Base-by-base conservation (phyloP, 257 asterid species). In the Nicotiana sylvestris region DNA sequence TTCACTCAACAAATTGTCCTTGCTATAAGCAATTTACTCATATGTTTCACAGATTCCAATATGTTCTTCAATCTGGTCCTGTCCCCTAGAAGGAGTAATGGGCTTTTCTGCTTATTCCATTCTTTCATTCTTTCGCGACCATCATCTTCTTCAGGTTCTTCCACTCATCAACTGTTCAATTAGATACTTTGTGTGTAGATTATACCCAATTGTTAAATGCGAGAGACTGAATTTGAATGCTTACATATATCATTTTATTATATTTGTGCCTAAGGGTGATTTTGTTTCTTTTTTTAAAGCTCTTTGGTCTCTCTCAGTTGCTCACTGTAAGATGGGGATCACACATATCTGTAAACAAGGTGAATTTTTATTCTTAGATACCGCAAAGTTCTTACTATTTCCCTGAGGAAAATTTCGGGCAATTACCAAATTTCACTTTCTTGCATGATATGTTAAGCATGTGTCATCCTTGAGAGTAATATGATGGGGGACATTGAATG, bases 51-150 rank as follows among this genome's bases (percentile, higher is more conserved):
- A 17, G 99, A 84, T 90, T 83, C 99, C 98, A 6, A 87, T 95
- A 25, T 95, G 99, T 37, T 5, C 43, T 37, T 37, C 43, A 5
- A 37, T 37, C 43, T 37, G 43, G 43, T 37, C 43, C 43, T 37
- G 43, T 37, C 43, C 43, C 43, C 0, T 37, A 37, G 43, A 5
- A 37, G 43, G 43, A 37, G 43, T 37, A 37, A 5, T 37, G 43
- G 43, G 43, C 8, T 37, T 37, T 37, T 37, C 43, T 37, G 43
- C 43, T 2, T 93, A 89, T 85, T 95, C 97, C 25, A 85, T 90
- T 79, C 98, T 95, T 83, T 93, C 99, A 9, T 93, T 95, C 80
- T 95, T 97, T 83, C 90, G 95, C 7, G 92, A 93, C 86, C 99
- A 93, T 82, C 95, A 93, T 86, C 97, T 95, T 84, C 88, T 95